Evolutionary conservation across 1,284 basidiomycete genomes (phyloP), one percentile per base, ranked within the genome.

Genomic region (Ceratobasidium sp.): DNA sequence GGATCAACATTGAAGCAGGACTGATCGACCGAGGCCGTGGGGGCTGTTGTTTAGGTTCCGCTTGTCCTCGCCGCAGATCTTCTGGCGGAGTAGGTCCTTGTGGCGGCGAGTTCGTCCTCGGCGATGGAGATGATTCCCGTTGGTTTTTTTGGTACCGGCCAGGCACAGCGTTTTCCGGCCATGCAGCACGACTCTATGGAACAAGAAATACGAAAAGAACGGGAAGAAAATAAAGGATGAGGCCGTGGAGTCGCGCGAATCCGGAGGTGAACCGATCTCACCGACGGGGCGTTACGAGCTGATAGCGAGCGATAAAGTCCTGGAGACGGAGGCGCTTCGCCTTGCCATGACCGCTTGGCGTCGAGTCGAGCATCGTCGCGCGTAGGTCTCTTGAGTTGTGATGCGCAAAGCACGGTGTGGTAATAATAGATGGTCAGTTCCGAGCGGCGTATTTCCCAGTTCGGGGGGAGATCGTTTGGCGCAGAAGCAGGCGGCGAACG

Each of bases 261-360:
- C 69, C 69, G 69, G 41, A 72, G 49, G 69, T 58, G 69, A 72
- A 72, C 69, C 69, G 69, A 61, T 72, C 69, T 72, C 69, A 72
- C 69, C 69, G 69, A 62, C 69, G 69, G 48, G 48, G 58, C 56
- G 69, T 62, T 72, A 31, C 69, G 69, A 72, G 58, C 53, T 24
- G 69, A 72, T 27, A 34, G 58, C 69, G 58, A 49, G 29, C 27
- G 43, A 51, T 43, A 31, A 13, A 24, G 37, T 48, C 34, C 43
- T 24, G 22, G 24, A 19, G 62, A 19, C 54, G 69, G 69, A 8
- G 69, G 69, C 46, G 43, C 56, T 46, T 72, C 69, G 46, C 58
- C 69, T 62, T 34, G 6, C 69, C 69, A 62, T 41, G 56, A 51
- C 3, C 9, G 4, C 48, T 72, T 72, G 39, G 61, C 19, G 29